A percentile compares a stretch with the other conserved stretches of the same genome.
These are phyloP conservation scores for Ustilago lituana DNA, from an alignment of 1,284 basidiomycete species.

Conservation along the genomic window DNA sequence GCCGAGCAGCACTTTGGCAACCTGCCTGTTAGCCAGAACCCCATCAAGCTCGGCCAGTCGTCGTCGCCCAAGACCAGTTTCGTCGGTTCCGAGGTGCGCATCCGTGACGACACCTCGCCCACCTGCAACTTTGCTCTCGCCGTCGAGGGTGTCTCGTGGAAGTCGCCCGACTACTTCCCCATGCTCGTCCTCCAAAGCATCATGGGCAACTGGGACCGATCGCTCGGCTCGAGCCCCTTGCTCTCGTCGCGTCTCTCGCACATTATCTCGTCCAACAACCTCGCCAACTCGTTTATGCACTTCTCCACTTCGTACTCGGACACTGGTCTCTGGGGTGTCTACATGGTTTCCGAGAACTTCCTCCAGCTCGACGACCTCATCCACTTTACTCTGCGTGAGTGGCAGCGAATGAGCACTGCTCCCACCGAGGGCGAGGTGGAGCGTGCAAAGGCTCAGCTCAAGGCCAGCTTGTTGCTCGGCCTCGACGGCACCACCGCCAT, in stretches of 20 bases:
- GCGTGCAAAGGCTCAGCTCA: constrained; percentile 96
- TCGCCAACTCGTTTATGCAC: constrained; percentile 99
- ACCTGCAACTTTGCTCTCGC: constrained; percentile 95
- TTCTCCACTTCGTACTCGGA: constrained; percentile 99
- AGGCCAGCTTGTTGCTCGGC: constrained; percentile 88
- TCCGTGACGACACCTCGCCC: constrained; percentile 88
- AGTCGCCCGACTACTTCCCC: constrained; percentile 97
- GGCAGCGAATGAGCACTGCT: constrained; percentile 92
- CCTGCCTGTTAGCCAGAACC: constrained; percentile 86
- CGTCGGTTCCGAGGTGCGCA: constrained; percentile 92
- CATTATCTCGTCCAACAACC: constrained; percentile 90
- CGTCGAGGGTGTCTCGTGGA: constrained; percentile 98
- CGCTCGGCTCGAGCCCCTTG: constrained; percentile 87
- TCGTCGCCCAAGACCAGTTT: constrained; percentile 75
- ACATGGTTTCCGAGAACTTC: constrained; percentile 86
- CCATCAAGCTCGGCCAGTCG: constrained; percentile 81
- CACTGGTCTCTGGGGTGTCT: constrained; percentile 99
- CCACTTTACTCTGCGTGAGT: constrained; percentile 95
- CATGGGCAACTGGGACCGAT: constrained; percentile 99
- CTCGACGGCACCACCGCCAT: constrained; percentile 95
- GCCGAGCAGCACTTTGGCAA: constrained; percentile 92
- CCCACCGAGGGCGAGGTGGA: constrained; percentile 89
- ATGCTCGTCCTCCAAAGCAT: constrained; percentile 99
- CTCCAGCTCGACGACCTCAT: constrained; percentile 88
- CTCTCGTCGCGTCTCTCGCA: constrained; percentile 91